These are phyloP conservation scores for Barbarea vulgaris DNA, from an alignment of 345 rosid genomes.

Conservation along the genomic window DNA sequence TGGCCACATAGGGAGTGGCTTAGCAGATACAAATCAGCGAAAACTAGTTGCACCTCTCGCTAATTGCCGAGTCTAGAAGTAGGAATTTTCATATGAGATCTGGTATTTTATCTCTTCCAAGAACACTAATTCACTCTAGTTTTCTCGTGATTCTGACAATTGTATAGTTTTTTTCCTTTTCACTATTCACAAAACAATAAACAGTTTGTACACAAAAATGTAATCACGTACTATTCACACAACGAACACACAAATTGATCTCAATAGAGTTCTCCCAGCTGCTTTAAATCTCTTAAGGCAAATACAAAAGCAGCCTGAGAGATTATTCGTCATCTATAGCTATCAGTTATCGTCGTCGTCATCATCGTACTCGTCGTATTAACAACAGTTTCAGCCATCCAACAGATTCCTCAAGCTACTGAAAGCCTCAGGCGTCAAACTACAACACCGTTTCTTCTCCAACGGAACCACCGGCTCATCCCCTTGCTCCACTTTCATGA, in stretches of 20 bases:
- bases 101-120: too few species aligned
- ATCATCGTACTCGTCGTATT: neutral
- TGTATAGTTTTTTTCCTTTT: neutral
- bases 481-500: slow-evolving; percentile 48
- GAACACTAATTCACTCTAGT: neutral
- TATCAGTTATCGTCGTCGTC: neutral
- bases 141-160: neutral
- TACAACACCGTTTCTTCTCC: slow-evolving; percentile 55
- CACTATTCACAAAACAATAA: neutral
- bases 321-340: slow-evolving; percentile 14
- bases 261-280: neutral
- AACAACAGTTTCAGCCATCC: slow-evolving; percentile 39
- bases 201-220: slow-evolving; percentile 24
- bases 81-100: too few species aligned
- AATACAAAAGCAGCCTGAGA: slow-evolving; percentile 17
- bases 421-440: slow-evolving; percentile 74
- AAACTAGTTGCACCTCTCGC: neutral
- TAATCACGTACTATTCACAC: neutral
- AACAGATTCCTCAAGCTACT: slow-evolving; percentile 59
- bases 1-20: too few species aligned
- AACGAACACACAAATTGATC: neutral
- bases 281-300: neutral
- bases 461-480: slow-evolving; percentile 38
- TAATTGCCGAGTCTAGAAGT: too few species aligned
- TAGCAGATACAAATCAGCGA: too few species aligned